Evolutionary conservation across 768 basidiomycete species (phyloP), one percentile per base, ranked within the genome.

Genomic region (Auriscalpium microsporum): DNA sequence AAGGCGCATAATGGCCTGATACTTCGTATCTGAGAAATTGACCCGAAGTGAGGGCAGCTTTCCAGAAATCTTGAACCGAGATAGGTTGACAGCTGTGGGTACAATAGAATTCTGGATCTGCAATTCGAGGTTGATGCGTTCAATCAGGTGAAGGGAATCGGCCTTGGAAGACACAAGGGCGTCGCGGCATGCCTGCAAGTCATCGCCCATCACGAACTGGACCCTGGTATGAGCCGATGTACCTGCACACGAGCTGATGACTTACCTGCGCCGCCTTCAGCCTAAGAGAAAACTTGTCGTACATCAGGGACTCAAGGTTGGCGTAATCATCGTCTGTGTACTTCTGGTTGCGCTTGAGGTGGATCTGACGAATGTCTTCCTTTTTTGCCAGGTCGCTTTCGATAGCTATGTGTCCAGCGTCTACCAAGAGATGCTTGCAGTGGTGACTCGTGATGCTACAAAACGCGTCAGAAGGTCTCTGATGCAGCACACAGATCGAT

Each of bases 381-480:
- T 97, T 91, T 64, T 90, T 83, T 4, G 85, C 96, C 3, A 97
- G 78, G 55, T 94, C 82, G 64, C 93, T 95, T 66, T 88, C 86
- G 37, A 99, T 85, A 2, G 94, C 82, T 61, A 99, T 95, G 67
- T 97, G 96, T 56, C 96, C 96, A 5, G 95, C 96, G 67, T 98
- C 96, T 52, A 98, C 75, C 14, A 98, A 82, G 52, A 98, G 77
- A 67, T 96, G 89, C 63, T 82, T 91, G 71, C 92, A 87, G 19
- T 82, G 71, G 56, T 80, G 78, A 8, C 82, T 82, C 3, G 85
- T 87, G 50, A 97, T 80, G 55, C 1, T 57, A 21, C 10, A 42
- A 57, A 44, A 54, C 42, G 52, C 45, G 21, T n/a, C 21, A n/a
- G 54, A 57, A 45, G 63, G 36, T 8, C 8, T 49, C 8, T 17